Evolutionary conservation across 768 basidiomycete species (phyloP).

Genomic region (Hemileccinum rubropunctum): DNA sequence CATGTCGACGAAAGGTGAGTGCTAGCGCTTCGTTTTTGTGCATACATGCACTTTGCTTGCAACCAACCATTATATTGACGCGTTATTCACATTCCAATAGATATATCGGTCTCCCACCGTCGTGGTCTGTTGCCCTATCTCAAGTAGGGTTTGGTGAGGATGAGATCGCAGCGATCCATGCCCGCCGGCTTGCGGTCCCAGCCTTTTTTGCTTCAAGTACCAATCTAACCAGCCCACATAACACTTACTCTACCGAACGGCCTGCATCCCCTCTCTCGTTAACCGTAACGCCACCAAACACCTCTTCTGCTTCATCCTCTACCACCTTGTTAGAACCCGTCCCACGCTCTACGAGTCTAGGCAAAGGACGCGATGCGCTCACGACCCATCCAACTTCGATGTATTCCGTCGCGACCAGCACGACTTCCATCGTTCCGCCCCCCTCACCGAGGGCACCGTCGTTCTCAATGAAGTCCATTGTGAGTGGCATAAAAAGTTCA

Average conservation of each 20-base stretch:
- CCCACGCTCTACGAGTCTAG: constrained; percentile 27
- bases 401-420: constrained; percentile 10
- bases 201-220: constrained; percentile 1
- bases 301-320: constrained; percentile 23
- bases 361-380: constrained; percentile 5
- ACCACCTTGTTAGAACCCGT: constrained; percentile 16
- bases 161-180: constrained; percentile 61
- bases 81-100: constrained; percentile 28
- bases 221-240: constrained; percentile 6
- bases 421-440: background rate
- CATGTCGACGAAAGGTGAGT: constrained; percentile 75
- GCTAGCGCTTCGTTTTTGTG: too few relatives aligned
- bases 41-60: background rate
- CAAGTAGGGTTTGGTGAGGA: constrained; percentile 65
- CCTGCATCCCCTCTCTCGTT: constrained; percentile 18
- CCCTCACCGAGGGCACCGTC: constrained; percentile 21
- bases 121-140: constrained; percentile 63
- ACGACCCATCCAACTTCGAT: constrained; percentile 12
- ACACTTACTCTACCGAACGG: constrained; percentile 1
- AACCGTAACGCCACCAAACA: background rate
- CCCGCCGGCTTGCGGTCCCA: constrained; percentile 30
- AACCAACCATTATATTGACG: background rate
- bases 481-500: constrained; percentile 20
- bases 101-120: constrained; percentile 66
- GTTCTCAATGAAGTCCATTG: constrained; percentile 21